phyloP scores from a whole-genome alignment of 176 grass and related monocot species.

The Eragrostis nindensis region DNA sequence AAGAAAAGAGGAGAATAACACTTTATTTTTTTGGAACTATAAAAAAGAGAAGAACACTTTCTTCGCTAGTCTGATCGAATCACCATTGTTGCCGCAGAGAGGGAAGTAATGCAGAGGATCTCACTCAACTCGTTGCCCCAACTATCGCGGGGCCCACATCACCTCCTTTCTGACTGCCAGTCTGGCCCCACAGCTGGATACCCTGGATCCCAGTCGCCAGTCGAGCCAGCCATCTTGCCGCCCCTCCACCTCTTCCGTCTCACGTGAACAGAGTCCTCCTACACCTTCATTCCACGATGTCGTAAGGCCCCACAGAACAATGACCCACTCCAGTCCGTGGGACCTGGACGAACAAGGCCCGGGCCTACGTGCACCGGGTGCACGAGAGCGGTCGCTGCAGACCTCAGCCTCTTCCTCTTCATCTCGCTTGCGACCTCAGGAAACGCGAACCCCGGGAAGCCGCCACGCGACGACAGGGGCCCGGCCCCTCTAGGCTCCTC shows the following conservation, averaged over 20 bases:
- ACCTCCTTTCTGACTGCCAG: neutral
- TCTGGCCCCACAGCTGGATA: neutral
- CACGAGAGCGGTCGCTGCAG: constrained; percentile 10
- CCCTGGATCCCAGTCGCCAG: neutral
- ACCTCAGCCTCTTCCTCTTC: neutral
- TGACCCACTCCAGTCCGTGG: fast-evolving
- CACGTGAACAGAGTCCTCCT: neutral
- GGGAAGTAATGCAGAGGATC: no score
- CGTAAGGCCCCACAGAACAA: neutral
- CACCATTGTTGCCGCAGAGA: no score
- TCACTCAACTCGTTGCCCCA: no score
- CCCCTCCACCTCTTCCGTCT: neutral
- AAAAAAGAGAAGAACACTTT: no score
- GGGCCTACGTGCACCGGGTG: neutral
- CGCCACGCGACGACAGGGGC: constrained; percentile 24
- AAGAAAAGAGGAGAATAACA: neutral
- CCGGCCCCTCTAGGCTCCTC: constrained; percentile 15
- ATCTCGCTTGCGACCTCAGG: constrained; percentile 4
- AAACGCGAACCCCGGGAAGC: constrained; percentile 36
- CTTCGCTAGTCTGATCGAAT: no score
- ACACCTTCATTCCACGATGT: neutral
- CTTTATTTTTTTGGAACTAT: no score
- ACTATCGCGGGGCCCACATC: neutral
- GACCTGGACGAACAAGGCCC: neutral
- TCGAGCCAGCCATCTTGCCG: neutral